Evolutionary conservation across 306 rosid genomes (phyloP).

Genomic region (Prunus fruticosa): DNA sequence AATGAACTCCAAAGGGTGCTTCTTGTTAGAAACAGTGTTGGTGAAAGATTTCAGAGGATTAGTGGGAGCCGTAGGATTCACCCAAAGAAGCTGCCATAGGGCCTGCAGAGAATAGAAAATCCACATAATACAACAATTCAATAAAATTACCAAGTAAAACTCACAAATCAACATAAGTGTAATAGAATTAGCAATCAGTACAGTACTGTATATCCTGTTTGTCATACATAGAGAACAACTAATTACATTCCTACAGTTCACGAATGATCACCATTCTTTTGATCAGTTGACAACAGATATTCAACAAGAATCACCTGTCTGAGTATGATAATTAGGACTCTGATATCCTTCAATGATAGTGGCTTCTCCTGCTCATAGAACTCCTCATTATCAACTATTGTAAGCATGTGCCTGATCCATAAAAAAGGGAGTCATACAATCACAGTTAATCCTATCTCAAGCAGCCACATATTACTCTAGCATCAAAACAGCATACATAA

Average conservation of each 20-base stretch:
- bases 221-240: neutral
- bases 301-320: conserved; percentile 67
- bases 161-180: neutral
- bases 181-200: neutral
- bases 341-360: conserved; percentile 74
- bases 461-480: conserved; percentile 10
- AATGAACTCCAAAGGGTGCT: conserved; percentile 60
- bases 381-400: conserved; percentile 90
- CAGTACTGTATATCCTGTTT: neutral
- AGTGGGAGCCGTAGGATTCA: conserved; percentile 57
- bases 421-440: conserved; percentile 7
- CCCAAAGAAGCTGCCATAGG: conserved; percentile 95
- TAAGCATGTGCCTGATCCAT: conserved; percentile 86
- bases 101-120: conserved; percentile 60
- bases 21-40: conserved; percentile 44
- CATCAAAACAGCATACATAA: conserved; percentile 6
- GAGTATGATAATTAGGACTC: conserved; percentile 71
- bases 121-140: neutral
- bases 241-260: neutral
- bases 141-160: neutral
- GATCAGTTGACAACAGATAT: conserved; percentile 19
- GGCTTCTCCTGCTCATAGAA: conserved; percentile 98
- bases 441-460: conserved; percentile 27
- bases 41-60: conserved; percentile 44
- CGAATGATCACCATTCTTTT: conserved; percentile 6